Conservation (phyloP, 345 rosid species). For the Acer negundo region DNA sequence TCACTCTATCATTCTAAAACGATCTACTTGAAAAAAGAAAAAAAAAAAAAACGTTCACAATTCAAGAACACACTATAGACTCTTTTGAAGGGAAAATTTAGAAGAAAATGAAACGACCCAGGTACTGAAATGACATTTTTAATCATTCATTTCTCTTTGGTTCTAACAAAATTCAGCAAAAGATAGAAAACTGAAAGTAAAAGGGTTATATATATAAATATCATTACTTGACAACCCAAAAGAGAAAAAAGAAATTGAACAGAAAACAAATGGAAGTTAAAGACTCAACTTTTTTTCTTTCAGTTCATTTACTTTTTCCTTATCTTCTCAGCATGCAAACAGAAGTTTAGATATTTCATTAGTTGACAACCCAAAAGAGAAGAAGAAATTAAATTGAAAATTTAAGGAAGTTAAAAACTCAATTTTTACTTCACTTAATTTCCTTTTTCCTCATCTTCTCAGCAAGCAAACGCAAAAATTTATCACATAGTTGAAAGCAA, state of each 20-base stretch:
- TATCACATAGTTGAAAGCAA: not conserved
- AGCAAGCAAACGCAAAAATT: slow-evolving; percentile 10
- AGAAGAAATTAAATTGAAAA: not conserved
- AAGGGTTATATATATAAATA: not conserved
- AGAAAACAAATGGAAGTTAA: not conserved
- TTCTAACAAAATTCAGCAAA: not conserved
- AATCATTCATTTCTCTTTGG: not conserved
- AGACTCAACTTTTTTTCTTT: not conserved
- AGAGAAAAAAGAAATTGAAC: not conserved
- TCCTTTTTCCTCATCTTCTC: slow-evolving; percentile 5
- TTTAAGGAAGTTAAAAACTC: not conserved
- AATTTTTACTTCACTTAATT: not conserved
- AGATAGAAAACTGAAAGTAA: not conserved
- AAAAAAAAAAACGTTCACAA: not conserved
- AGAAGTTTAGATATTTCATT: not conserved
- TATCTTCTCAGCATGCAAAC: slow-evolving; percentile 16
- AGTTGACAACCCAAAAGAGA: not conserved
- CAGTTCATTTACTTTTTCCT: not conserved
- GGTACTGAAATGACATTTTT: not conserved
- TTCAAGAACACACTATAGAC: not conserved
- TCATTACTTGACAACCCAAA: slow-evolving; percentile 5
- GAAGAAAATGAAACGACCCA: not conserved
- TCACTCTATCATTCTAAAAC: not conserved
- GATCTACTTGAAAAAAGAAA: not conserved
- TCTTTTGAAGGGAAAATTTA: not conserved